Conservation (phyloP, 768 basidiomycete species). For the Lactarius tabidus region DNA sequence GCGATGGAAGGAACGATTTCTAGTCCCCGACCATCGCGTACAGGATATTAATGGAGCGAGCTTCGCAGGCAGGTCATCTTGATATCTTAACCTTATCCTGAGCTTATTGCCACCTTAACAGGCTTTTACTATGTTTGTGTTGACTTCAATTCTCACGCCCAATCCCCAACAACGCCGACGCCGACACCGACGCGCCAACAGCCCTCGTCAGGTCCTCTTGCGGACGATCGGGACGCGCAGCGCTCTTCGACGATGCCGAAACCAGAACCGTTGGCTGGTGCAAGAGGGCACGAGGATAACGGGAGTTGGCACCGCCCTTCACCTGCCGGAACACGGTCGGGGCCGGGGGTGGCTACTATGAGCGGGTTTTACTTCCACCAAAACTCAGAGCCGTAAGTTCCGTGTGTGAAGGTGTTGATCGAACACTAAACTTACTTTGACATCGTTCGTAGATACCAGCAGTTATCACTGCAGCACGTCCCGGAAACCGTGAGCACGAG, state of each 20-base stretch:
- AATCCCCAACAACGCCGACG: constrained; percentile 35
- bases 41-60: constrained; percentile 93
- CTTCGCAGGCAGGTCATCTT: constrained; percentile 65
- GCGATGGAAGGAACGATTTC: constrained; percentile 95
- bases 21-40: constrained; percentile 92
- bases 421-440: constrained; percentile 11
- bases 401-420: neutral
- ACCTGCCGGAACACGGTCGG: constrained; percentile 45
- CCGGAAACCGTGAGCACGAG: constrained; percentile 67
- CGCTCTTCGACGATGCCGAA: constrained; percentile 25
- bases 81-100: constrained; percentile 5
- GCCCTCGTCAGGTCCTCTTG: constrained; percentile 34
- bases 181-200: constrained; percentile 37
- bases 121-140: constrained; percentile 96
- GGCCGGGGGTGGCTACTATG: constrained; percentile 64
- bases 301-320: constrained; percentile 36
- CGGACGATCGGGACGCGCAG: constrained; percentile 26
- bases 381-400: constrained; percentile 82
- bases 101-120: constrained; percentile 29
- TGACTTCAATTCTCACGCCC: constrained; percentile 71
- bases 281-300: constrained; percentile 35
- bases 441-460: constrained; percentile 65
- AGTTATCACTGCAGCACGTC: constrained; percentile 76
- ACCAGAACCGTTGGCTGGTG: constrained; percentile 26
- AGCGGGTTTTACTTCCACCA: constrained; percentile 92